Conservation (phyloP, 805 yeast species). For the Candida quercuum region DNA sequence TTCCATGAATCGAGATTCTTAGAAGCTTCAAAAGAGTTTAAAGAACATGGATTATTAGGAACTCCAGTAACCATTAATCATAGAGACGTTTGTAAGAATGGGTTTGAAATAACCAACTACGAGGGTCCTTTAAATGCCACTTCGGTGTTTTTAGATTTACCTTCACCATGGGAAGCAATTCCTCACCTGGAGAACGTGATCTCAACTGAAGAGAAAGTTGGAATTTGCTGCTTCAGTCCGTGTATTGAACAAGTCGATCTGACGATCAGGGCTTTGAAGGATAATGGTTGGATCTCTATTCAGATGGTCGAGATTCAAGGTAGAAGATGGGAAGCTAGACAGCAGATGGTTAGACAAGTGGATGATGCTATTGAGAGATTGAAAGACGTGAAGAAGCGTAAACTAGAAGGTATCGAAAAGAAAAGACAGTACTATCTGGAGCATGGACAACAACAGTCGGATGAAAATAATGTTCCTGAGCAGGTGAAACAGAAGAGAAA, state of each 20-base stretch:
- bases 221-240: slow-evolving; percentile 94
- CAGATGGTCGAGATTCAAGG: slow-evolving; percentile 92
- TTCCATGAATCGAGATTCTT: slow-evolving; percentile 80
- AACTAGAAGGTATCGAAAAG: slow-evolving; percentile 57
- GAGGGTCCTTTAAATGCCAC: slow-evolving; percentile 49
- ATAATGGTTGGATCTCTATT: slow-evolving; percentile 75
- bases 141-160: slow-evolving; percentile 83
- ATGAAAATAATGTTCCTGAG: slow-evolving; percentile 15
- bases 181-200: slow-evolving; percentile 61
- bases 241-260: slow-evolving; percentile 95
- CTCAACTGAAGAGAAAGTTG: slow-evolving; percentile 45
- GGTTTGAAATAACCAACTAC: slow-evolving; percentile 53
- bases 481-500: slow-evolving; percentile 22
- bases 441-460: slow-evolving; percentile 18
- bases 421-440: slow-evolving; percentile 31
- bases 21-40: slow-evolving; percentile 77
- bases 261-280: slow-evolving; percentile 70
- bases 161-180: slow-evolving; percentile 96
- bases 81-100: slow-evolving; percentile 87
- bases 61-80: slow-evolving; percentile 62
- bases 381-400: slow-evolving; percentile 72
- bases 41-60: slow-evolving; percentile 58
- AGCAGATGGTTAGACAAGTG: slow-evolving; percentile 77
- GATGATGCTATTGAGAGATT: slow-evolving; percentile 78
- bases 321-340: slow-evolving; percentile 82